Base-by-base conservation (phyloP, 2,329 filamentous ascomycete genomes). In the Rhynchosporium secalis region DNA sequence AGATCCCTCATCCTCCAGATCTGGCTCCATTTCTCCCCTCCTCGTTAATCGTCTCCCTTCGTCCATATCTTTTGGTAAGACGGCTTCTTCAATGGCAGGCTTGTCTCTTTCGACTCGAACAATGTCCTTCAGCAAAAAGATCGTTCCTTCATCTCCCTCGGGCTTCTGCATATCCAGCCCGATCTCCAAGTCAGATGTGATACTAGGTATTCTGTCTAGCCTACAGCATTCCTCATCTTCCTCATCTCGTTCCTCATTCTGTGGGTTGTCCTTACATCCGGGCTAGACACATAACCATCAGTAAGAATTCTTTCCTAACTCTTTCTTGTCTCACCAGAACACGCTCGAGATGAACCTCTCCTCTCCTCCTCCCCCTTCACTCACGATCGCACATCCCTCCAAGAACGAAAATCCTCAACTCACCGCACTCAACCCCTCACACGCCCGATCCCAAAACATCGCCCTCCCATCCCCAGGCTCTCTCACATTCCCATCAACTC, bases 381-480 rank as follows among this genome's bases (percentile, higher is more conserved):
- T 20, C 20, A 20, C 20, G 20, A 20, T 20, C 20, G 20, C 20
- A 20, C 20, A 20, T 20, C 26, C 5, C 48, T 8, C 49, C 38
- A 55, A 55, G n/a, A 26, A 28, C 15, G 28, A 20, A 40, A 29
- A 10, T 6, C 29, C 9, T 5, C 20, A 3, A 54, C 58, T 36
- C 20, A 60, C 58, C 9, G 8, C 15, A 8, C 40, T 31, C 29
- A 60, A 56, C 26, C 36, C 58, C 29, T 6, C 29, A 56, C 58
- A 60, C n/a, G 31, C 58, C 9, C 58, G 47, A 60, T 60, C 58
- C 41, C 43, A 60, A 56, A 60, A 60, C 51, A n/a, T 29, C 29
- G 49, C 58, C 9, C 8, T 33, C 4, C 47, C 28, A n/a, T 45
- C n/a, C n/a, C 12, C 33, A 3, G 10, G 12, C 43, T 41, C 38